Base-by-base conservation (phyloP, 768 basidiomycete genomes). In the Suillus bovinus region DNA sequence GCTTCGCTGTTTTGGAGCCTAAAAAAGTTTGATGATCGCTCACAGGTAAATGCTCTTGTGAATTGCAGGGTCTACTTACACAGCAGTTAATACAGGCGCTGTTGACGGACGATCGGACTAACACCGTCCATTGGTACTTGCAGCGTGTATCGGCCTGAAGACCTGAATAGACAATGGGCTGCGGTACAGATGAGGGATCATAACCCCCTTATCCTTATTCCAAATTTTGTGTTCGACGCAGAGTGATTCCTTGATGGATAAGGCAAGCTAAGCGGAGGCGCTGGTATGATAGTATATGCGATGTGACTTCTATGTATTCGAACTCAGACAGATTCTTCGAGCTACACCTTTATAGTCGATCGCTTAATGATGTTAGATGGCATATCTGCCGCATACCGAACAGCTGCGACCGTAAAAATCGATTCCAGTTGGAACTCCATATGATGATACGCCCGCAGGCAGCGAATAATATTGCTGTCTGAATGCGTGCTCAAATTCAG, bases 361-460 rank as follows among this genome's bases (percentile, higher is more conserved):
- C n/a, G 16, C 10, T 16, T 42, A 38, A 20, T 50, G 49, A 50
- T 10, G 10, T n/a, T 31, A 52, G 33, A 14, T 31, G 27, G 8
- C 24, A 5, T 17, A 41, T 55, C 54, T 17, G 54, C 33, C 33
- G 33, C 34, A 38, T 55, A 55, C 5, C 16, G 24, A 17, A 34
- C 22, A 55, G 10, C 46, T 46, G 80, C 83, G 61, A 81, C 79
- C 57, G 80, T 79, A 20, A 83, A 84, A 34, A 64, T 88, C 89
- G 27, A 84, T 90, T 62, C 91, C 87, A 60, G 90, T 98, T 54
- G 96, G 99, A 77, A 98, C 96, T 2, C 87, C 89, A 14, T 96
- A 99, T 74, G 93, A 96, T 76, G 96, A 98, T 77, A 96, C 96
- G 93, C 98, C 98, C 66, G 95, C 96, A 76, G 78, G 59, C 31